Evolutionary conservation across 1,284 basidiomycete species (phyloP), one percentile per base, ranked within the genome.

Genomic region (Trametes sp.): DNA sequence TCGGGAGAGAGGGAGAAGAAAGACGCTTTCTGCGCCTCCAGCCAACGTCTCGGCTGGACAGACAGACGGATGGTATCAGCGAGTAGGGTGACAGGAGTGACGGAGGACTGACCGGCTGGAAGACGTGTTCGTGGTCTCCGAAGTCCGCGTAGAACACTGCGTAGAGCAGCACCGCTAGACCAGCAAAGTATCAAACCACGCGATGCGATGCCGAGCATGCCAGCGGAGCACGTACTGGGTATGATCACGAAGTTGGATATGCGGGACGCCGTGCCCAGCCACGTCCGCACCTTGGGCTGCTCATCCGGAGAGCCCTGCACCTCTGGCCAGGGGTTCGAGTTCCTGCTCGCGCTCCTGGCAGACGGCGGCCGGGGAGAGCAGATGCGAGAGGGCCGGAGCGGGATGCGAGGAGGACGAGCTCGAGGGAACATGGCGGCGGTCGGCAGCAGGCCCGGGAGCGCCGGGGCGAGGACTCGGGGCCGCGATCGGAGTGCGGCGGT

Each of bases 71-170:
- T 35, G 51, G 44, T 53, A 14, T 52, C 33, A 57, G 62, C 49
- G 46, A 36, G 52, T n/a, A 56, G 42, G 55, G 29, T 54, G 44
- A 21, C 44, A 14, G 41, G 49, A 16, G 29, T 26, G 51, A 23
- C 26, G 48, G 45, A 55, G 11, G 29, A 80, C 87, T 69, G 66
- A 90, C 88, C 21, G 87, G 86, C 74, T 81, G 82, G 74, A 90
- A 90, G 36, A 89, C 86, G 72, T 90, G 89, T 35, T 90, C 89
- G 54, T 79, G 76, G 28, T 88, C 85, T 4, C 89, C 89, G 73
- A 86, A 90, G 72, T 90, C 87, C 54, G 83, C 82, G 54, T 86
- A 76, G 71, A 90, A 87, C n/a, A 87, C 76, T 9, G 81, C 81
- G 65, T 91, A 90, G 4, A 86, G 31, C 21, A 80, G 69, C 16